phyloP scores from a whole-genome alignment of 306 rosid genomes.

The Delonix regia region DNA sequence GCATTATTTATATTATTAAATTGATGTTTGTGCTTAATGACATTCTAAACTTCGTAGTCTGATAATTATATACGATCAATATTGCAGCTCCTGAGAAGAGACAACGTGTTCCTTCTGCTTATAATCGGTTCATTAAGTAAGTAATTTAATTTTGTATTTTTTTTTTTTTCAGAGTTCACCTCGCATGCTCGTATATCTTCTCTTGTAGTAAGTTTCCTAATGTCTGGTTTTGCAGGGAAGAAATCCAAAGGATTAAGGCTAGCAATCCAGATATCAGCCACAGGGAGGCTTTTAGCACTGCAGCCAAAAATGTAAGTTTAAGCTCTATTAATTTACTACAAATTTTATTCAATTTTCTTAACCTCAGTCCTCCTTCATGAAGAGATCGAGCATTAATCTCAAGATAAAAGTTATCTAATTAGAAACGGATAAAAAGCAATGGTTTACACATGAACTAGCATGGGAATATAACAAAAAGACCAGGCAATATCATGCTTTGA shows the following conservation, averaged over 20 bases:
- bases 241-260: slow-evolving; percentile 98
- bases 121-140: slow-evolving; percentile 93
- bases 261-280: slow-evolving; percentile 93
- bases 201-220: neutral
- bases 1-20: neutral
- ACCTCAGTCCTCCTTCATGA: neutral
- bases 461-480: neutral
- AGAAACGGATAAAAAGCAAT: neutral
- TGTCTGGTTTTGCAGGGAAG: slow-evolving; percentile 66
- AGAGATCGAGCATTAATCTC: too few species aligned
- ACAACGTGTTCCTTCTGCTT: slow-evolving; percentile 98
- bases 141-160: slow-evolving; percentile 30
- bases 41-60: slow-evolving; percentile 17
- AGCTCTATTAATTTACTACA: neutral
- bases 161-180: neutral
- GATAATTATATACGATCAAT: neutral
- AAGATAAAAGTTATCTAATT: neutral
- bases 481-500: neutral
- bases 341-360: neutral
- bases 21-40: slow-evolving; percentile 15
- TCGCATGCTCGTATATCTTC: neutral
- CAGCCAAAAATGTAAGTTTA: slow-evolving; percentile 91
- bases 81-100: slow-evolving; percentile 93
- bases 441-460: neutral
- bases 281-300: slow-evolving; percentile 96